phyloP scores from a whole-genome alignment of 331 rosid species.

The Quercus lobata region DNA sequence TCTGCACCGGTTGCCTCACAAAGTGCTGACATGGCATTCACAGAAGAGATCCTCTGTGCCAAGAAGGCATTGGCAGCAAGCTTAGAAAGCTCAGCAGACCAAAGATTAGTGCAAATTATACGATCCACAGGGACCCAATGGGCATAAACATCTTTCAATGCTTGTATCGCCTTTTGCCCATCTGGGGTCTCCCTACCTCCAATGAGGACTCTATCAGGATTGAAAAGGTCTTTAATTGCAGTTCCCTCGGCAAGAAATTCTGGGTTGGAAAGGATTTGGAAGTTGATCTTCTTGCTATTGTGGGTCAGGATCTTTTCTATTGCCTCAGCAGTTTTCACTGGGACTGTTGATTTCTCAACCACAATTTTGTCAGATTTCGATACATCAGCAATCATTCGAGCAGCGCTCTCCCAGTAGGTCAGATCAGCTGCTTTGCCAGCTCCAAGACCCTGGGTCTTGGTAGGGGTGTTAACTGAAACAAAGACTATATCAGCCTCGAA shows the following conservation, averaged over 20 bases:
- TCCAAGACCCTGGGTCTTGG: slow-evolving; percentile 89
- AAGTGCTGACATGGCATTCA: slow-evolving; percentile 88
- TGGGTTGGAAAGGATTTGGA: slow-evolving; percentile 85
- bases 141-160: slow-evolving; percentile 72
- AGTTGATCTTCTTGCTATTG: slow-evolving; percentile 85
- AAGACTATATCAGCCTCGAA: slow-evolving; percentile 83
- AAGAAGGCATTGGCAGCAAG: slow-evolving; percentile 94
- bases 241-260: slow-evolving; percentile 97
- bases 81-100: slow-evolving; percentile 98
- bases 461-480: slow-evolving; percentile 90
- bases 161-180: slow-evolving; percentile 64
- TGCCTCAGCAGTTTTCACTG: slow-evolving; percentile 95
- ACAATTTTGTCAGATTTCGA: slow-evolving; percentile 84
- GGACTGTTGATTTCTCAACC: slow-evolving; percentile 91
- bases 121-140: slow-evolving; percentile 74
- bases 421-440: slow-evolving; percentile 97
- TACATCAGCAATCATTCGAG: slow-evolving; percentile 93
- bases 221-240: slow-evolving; percentile 62
- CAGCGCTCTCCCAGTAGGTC: slow-evolving; percentile 96
- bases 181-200: slow-evolving; percentile 92
- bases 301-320: slow-evolving; percentile 86
- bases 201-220: slow-evolving; percentile 79
- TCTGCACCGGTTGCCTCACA: slow-evolving; percentile 97
- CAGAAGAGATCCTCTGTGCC: slow-evolving; percentile 95
- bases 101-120: slow-evolving; percentile 78